Evolutionary conservation across 2,329 filamentous ascomycete genomes (phyloP), one percentile per base, ranked within the genome.

Genomic region (Alternaria metachromatica): DNA sequence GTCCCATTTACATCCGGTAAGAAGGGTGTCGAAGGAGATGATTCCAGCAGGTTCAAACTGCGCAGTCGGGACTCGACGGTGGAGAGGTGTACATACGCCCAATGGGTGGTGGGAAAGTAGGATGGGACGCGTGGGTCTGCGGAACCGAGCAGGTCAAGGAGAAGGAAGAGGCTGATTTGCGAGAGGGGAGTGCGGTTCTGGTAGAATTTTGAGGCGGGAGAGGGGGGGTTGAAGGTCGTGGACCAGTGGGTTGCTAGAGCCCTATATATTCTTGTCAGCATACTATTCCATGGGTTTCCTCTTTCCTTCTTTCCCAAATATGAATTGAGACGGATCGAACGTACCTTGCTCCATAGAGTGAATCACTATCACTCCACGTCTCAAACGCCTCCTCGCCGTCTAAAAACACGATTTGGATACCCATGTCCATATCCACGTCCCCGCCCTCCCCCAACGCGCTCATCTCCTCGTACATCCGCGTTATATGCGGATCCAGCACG

Each of bases 311-410:
- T 44, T 44, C 10, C n/a, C 33, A 0, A 2, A n/a, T 37, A 37
- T 37, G 33, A 37, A 37, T 37, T 37, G 33, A 37, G 15, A 15
- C 6, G 30, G 12, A 3, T 6, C 4, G 12, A 37, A n/a, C 33
- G 15, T 37, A 92, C 89, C 93, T 88, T 18, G 95, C 88, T 3
- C 96, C 96, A 73, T 99, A 99, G 5, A 97, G 82, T 6, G 92
- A 96, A 79, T 99, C 96, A 0, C 85, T 87, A 37, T 88, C 87
- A 1, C 89, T 91, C 96, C 96, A 99, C 1, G 80, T 80, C 21
- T 88, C 82, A 80, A 97, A 99, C 0, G 96, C 94, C 80, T 99
- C 96, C 81, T 99, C 96, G 5, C 96, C 96, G 75, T 99, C 96
- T 8, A 99, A 82, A 59, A 99, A 86, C 26, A 99, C 69, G 26